Base-by-base conservation (phyloP, 192 early-diverging fungal genomes). In the Mortierella claussenii region DNA sequence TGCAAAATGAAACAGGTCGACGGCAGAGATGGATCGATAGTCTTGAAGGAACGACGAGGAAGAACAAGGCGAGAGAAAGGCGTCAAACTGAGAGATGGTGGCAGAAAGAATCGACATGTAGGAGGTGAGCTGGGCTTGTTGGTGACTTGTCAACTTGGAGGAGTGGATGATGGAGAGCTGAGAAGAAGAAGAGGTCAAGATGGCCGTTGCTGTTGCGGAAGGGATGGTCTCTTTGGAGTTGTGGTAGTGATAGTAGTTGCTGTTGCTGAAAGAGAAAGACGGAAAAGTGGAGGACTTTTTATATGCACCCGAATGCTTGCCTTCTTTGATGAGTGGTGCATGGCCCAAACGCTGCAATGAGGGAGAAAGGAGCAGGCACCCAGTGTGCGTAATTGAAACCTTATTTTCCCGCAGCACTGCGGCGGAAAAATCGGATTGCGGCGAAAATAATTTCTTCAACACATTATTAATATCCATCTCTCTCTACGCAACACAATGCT, bases 51-150 rank as follows among this genome's bases (percentile, higher is more conserved):
- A 0, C 18, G 12, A 21, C 20, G 46, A 55, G 48, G 42, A 5
- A 21, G 58, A 33, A 34, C 34, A 48, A 13, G 36, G 24, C n/a
- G n/a, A n/a, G 42, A 36, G 9, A 33, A 55, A 9, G 18, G 17
- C 21, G 43, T 33, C 8, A 32, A 17, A n/a, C 15, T 52, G 21
- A 26, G 37, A 18, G 44, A 44, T 15, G 32, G 24, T 13, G 43
- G 61, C 31, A 31, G 50, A 36, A 23, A 71, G 26, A 34, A 50
- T 40, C 33, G 55, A 57, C 69, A 71, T 71, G 47, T 63, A 71
- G 54, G 53, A 30, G 36, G 56, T 44, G 24, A 63, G 50, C 32
- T 46, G 37, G 27, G 45, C 26, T 63, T 71, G 69, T 45, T 71
- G 60, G 24, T 56, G 59, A 9, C 63, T 71, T 45, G 69, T 42